These are phyloP conservation scores for Serendipita vermifera DNA, from an alignment of 768 basidiomycete species.

Conservation along the genomic window DNA sequence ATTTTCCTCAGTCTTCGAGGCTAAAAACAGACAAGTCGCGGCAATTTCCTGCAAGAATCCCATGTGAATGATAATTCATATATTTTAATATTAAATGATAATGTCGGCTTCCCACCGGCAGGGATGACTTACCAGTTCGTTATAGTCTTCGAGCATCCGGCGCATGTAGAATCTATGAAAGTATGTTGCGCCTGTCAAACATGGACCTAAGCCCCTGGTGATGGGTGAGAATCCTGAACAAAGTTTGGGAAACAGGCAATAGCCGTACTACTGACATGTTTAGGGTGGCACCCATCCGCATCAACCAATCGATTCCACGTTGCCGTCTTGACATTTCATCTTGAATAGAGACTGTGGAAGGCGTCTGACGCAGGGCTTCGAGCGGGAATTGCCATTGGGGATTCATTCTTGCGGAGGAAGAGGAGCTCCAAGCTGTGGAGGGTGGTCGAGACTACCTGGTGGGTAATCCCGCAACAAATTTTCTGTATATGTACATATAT, in stretches of 20 bases:
- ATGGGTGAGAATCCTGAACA: too few species aligned
- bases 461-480: too few species aligned
- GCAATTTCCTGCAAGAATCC: slow-evolving; percentile 51
- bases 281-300: slow-evolving; percentile 65
- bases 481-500: too few species aligned
- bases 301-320: slow-evolving; percentile 74
- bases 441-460: too few species aligned
- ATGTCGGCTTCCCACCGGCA: background rate
- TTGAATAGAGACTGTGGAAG: slow-evolving; percentile 27
- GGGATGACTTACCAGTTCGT: slow-evolving; percentile 48
- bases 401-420: background rate
- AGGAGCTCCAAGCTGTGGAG: too few species aligned
- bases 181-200: slow-evolving; percentile 82
- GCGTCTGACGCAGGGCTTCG: background rate
- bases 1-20: slow-evolving; percentile 87
- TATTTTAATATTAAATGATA: slow-evolving; percentile 7
- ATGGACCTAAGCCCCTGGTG: slow-evolving; percentile 59
- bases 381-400: slow-evolving; percentile 3
- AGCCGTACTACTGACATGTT: slow-evolving; percentile 63
- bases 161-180: slow-evolving; percentile 89
- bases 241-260: too few species aligned
- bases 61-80: slow-evolving; percentile 8
- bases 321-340: slow-evolving; percentile 68
- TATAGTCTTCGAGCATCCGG: slow-evolving; percentile 68
- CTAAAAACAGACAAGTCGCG: slow-evolving; percentile 74